Base-by-base conservation (phyloP, 352 stramenopile species). In the Globisporangium viniferum region DNA sequence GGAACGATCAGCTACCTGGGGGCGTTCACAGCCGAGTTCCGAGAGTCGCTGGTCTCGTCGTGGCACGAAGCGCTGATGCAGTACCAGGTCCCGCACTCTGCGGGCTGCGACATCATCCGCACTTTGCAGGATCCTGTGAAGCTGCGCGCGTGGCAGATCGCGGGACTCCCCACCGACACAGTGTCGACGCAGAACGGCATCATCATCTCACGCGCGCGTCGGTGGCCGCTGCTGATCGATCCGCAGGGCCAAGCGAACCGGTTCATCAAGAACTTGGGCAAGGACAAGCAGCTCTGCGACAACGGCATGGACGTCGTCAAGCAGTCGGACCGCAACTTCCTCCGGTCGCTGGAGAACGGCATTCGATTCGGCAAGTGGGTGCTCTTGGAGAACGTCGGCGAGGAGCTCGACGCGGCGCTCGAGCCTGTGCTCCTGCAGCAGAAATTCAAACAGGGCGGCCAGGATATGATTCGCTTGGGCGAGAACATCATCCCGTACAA, bases 141-240 rank as follows among this genome's bases (percentile, higher is more conserved):
- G 62, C 54, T 98, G 12, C 77, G 91, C 1, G 78, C 84, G 7
- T 98, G 92, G 92, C 89, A 97, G 66, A 94, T 97, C 56, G 83
- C 85, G 27, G 89, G 88, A 0, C 77, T 98, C 2, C 92, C 92
- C 2, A 92, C 86, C 0, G 92, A 97, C 61, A 91, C 84, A 0
- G 76, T 98, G n/a, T 97, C 89, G 36, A 98, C 93, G 14, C 93
- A 98, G 61, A 98, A 98, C 68, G 96, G 94, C 14, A 96, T 98
- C 41, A 96, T 98, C 54, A 97, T 98, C 74, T 83, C 81, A 0
- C 75, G 81, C 24, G 88, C 91, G 5, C 76, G 89, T 56, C 77
- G 92, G 10, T 98, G 91, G 92, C 83, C 92, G 0, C 71, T 98
- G 22, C 67, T 98, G 8, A 97, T 98, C 33, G 92, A 98, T 48